Evolutionary conservation across 805 yeast genomes (phyloP).

Genomic region (Candida sonorensis): DNA sequence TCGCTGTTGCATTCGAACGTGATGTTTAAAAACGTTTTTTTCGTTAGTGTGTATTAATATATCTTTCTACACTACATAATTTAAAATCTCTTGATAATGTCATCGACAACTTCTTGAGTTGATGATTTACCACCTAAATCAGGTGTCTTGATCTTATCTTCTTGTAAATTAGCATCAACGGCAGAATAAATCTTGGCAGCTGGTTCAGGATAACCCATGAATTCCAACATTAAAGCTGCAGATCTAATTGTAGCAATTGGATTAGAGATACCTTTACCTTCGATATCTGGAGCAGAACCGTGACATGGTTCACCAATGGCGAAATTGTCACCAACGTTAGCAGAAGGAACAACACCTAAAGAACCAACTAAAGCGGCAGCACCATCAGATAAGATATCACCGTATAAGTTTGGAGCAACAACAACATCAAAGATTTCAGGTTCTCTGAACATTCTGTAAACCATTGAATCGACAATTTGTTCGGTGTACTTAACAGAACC

Average conservation of each 20-base stretch:
- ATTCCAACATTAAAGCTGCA: conserved; percentile 94
- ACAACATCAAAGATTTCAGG: conserved; percentile 96
- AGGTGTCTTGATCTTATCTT: conserved; percentile 77
- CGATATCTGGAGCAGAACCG: conserved; percentile 98
- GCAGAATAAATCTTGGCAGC: conserved; percentile 92
- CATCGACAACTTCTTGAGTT: conserved; percentile 82
- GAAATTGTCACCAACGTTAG: conserved; percentile 93
- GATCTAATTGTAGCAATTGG: conserved; percentile 98
- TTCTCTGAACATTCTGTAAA: conserved; percentile 96
- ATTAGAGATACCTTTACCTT: conserved; percentile 90
- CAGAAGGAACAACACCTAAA: conserved; percentile 95
- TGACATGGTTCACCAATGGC: conserved; percentile 99
- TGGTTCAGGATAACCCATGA: conserved; percentile 83
- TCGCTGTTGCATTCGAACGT: conserved; percentile 86
- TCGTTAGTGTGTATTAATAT: too few species aligned
- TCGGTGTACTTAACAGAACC: conserved; percentile 67
- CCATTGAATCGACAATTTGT: conserved; percentile 99
- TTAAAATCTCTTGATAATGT: conserved; percentile 55
- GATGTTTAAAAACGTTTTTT: conserved; percentile 1
- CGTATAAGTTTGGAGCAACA: conserved; percentile 97
- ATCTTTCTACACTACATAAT: background rate
- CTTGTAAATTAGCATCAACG: conserved; percentile 86
- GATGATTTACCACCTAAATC: conserved; percentile 90
- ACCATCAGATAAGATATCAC: conserved; percentile 95
- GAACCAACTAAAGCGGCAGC: conserved; percentile 98